Percentiles rank a stretch among this genome's conserved stretches.
Evolutionary conservation across 225 moss, liverwort and hornwort genomes (phyloP).

Genomic region (Pseudisothecium myosuroides): DNA sequence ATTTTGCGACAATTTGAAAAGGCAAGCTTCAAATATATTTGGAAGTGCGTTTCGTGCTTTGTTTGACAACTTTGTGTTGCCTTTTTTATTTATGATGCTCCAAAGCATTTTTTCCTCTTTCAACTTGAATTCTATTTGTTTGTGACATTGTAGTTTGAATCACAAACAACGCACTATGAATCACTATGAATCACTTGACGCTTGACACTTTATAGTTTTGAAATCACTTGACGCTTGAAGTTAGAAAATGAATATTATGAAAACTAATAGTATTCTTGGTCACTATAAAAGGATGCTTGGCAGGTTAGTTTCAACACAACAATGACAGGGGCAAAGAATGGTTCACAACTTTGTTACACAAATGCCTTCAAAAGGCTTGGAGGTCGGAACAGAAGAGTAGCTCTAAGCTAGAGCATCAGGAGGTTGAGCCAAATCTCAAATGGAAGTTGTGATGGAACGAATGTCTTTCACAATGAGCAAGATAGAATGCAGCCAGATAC

Average conservation of each 20-base stretch:
- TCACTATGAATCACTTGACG: not conserved
- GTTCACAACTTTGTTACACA: not conserved
- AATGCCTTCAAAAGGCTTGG: not conserved
- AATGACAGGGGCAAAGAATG: fast-evolving
- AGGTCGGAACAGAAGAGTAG: fast-evolving
- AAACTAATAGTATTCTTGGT: not conserved
- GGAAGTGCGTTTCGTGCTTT: not conserved
- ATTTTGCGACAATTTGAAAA: not conserved
- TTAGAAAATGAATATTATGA: not conserved
- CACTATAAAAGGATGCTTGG: not conserved
- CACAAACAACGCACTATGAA: too few relatives aligned
- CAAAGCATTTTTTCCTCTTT: not conserved
- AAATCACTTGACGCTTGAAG: not conserved
- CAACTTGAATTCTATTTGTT: fast-evolving
- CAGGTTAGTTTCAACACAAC: not conserved
- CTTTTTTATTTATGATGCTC: not conserved
- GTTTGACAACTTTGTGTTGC: not conserved
- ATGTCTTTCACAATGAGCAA: not conserved
- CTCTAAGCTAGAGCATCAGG: not conserved
- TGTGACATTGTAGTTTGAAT: not conserved
- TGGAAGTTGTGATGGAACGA: not conserved
- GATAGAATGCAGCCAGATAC: not conserved
- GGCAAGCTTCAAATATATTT: not conserved
- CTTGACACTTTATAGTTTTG: too few relatives aligned
- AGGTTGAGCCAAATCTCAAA: not conserved